These are phyloP conservation scores for Bocquillonia castaneifolia DNA, from an alignment of 441 rosid species.

Conservation along the genomic window DNA sequence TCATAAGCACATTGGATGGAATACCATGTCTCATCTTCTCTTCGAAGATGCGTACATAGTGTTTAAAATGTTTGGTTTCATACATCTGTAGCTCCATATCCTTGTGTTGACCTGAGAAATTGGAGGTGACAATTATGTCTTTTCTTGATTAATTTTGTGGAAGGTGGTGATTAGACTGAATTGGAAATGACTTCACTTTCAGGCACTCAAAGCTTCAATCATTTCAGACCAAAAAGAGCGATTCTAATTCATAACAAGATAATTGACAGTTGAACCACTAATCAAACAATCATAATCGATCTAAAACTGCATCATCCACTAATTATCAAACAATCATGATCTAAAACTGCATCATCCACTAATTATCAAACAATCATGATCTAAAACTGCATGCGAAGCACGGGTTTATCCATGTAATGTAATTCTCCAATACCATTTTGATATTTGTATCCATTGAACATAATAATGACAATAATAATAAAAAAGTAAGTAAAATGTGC, in stretches of 20 bases:
- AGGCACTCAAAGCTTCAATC: background rate
- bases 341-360: no score
- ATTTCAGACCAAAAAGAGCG: background rate
- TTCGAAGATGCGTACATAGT: background rate
- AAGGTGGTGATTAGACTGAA: background rate
- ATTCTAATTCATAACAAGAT: background rate
- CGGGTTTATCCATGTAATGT: background rate
- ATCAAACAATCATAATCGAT: background rate
- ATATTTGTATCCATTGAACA: no score
- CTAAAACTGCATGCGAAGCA: background rate
- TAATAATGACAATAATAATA: no score
- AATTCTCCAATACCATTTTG: no score
- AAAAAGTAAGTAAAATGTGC: no score
- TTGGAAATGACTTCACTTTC: no score
- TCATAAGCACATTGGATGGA: slow-evolving; percentile 17
- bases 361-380: background rate
- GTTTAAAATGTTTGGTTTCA: background rate
- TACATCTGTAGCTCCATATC: slow-evolving; percentile 3
- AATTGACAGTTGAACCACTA: background rate
- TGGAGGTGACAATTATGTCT: background rate
- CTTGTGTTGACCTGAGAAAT: slow-evolving; percentile 8
- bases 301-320: no score
- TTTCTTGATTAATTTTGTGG: background rate
- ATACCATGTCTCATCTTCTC: background rate
- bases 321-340: no score